These are phyloP conservation scores for Aspergillus heteromorphus DNA, from an alignment of 495 filamentous ascomycete species.

Conservation along the genomic window DNA sequence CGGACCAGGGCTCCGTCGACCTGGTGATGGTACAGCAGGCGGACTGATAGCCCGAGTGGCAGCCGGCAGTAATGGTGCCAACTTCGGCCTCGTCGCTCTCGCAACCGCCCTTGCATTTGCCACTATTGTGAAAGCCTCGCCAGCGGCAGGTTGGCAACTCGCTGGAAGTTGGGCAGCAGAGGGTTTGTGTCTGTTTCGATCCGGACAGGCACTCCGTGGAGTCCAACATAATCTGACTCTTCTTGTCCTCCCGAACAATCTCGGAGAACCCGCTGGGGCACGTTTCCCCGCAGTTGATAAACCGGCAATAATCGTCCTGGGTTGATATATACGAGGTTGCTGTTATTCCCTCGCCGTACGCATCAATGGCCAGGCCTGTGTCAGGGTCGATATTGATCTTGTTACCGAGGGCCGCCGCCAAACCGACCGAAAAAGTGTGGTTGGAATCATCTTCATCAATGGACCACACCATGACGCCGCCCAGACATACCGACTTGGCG, in stretches of 20 bases:
- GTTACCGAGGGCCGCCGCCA: neutral
- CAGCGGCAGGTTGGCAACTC: neutral
- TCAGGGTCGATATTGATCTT: neutral
- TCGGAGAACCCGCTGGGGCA: neutral
- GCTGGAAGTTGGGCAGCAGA: neutral
- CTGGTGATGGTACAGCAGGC: neutral
- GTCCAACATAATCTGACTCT: neutral
- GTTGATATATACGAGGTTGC: neutral
- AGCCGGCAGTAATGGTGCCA: neutral
- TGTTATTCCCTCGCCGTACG: neutral
- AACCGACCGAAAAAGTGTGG: neutral
- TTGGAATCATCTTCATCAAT: neutral
- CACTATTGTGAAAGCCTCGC: neutral
- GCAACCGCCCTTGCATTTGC: neutral
- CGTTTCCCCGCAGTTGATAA: neutral
- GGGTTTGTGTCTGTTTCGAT: neutral
- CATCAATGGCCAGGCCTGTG: neutral
- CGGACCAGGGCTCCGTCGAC: neutral
- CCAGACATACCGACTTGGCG: conserved; percentile 30
- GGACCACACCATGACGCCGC: conserved; percentile 42
- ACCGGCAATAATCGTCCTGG: neutral
- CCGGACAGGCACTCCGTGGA: neutral
- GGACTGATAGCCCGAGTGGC: neutral
- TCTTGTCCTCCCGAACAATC: neutral
- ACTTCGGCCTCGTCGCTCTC: neutral